These are phyloP conservation scores for Spirogloea muscicola DNA, from an alignment of 139 green algal species.

Conservation along the genomic window DNA sequence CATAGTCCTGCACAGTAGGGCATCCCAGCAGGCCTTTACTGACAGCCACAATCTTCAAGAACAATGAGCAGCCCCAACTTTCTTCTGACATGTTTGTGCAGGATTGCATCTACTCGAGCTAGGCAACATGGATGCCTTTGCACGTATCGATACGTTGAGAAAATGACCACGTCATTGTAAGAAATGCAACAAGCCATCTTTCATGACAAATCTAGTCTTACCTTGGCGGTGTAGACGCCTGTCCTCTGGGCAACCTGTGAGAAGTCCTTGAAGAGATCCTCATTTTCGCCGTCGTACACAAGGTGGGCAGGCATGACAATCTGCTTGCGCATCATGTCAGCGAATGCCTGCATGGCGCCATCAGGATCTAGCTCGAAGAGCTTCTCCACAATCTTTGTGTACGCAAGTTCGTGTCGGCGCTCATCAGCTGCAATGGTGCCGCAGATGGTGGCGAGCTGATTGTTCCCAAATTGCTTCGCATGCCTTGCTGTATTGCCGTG, in stretches of 20 bases:
- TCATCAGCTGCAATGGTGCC: conserved; percentile 90
- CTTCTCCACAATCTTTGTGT: conserved; percentile 81
- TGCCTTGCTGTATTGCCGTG: conserved; percentile 93
- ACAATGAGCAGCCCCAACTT: no score
- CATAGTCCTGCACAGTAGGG: no score
- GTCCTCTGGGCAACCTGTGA: conserved; percentile 84
- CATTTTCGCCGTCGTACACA: conserved; percentile 89
- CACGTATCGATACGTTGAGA: no score
- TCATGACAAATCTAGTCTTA: no score
- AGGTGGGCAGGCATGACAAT: conserved; percentile 98
- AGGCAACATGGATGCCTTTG: no score
- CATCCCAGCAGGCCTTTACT: no score
- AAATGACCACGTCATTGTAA: no score
- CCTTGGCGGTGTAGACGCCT: conserved; percentile 65
- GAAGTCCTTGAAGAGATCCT: conserved; percentile 72
- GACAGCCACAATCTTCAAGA: no score
- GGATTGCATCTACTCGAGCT: no score
- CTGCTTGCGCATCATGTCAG: conserved; percentile 98
- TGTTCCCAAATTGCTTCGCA: conserved; percentile 82
- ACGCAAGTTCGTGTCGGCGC: conserved; percentile 91
- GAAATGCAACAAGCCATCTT: no score
- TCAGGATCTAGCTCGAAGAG: conserved; percentile 83
- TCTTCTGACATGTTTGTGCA: no score
- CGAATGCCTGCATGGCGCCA: conserved; percentile 85
- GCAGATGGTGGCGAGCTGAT: conserved; percentile 82